phyloP scores from a whole-genome alignment of 2,329 filamentous ascomycete genomes.

The Cytospora chrysosperma region DNA sequence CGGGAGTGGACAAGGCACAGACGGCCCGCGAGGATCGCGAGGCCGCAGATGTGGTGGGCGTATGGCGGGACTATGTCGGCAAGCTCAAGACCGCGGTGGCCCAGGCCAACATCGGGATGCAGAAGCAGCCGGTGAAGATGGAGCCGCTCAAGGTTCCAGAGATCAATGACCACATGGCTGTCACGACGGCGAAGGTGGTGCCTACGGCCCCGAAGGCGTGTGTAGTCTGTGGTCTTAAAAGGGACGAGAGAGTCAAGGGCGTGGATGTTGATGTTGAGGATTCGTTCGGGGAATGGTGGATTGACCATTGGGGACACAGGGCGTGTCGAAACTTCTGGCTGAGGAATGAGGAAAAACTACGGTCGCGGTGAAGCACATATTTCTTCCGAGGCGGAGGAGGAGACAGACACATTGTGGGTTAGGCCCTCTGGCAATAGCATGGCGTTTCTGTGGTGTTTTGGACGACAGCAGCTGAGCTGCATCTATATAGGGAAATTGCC shows the following conservation, averaged over 20 bases:
- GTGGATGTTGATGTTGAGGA: constrained; percentile 79
- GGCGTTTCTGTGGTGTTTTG: constrained; percentile 12
- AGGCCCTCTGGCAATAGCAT: constrained; percentile 6
- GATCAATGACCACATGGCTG: constrained; percentile 65
- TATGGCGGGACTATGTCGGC: constrained; percentile 76
- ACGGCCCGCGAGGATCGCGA: constrained; percentile 82
- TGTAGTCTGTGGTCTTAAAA: constrained; percentile 81
- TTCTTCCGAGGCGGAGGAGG: not conserved
- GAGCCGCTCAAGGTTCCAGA: constrained; percentile 62
- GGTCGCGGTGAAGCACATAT: constrained; percentile 54
- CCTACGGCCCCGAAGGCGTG: constrained; percentile 73
- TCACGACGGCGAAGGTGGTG: constrained; percentile 70
- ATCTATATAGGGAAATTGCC: not conserved
- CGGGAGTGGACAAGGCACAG: constrained; percentile 80
- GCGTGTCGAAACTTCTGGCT: constrained; percentile 85
- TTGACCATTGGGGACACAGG: constrained; percentile 80
- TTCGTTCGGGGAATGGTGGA: constrained; percentile 96
- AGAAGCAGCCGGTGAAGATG: constrained; percentile 27
- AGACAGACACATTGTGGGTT: not conserved
- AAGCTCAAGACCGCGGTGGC: constrained; percentile 71
- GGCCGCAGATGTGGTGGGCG: constrained; percentile 70
- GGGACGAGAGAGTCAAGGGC: constrained; percentile 77
- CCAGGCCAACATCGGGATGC: constrained; percentile 53
- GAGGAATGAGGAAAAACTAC: constrained; percentile 67
- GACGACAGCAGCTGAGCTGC: not conserved